Evolutionary conservation across 1,284 basidiomycete species (phyloP).

Genomic region (Heterobasidion irregulare): DNA sequence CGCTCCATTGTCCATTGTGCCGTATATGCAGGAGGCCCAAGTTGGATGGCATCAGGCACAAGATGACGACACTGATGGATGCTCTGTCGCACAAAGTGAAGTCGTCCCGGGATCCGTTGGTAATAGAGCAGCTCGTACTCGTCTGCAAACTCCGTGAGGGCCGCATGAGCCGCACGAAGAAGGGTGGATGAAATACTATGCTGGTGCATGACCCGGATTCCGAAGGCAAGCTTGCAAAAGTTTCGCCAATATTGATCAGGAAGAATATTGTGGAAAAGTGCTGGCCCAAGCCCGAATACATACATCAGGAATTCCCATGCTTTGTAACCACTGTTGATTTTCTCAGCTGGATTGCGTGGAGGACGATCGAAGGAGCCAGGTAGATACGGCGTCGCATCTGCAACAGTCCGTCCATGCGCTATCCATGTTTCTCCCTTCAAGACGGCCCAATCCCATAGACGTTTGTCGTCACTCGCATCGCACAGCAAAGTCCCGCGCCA

Average conservation of each 20-base stretch:
- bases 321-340: too few relatives aligned
- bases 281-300: slow-evolving; percentile 15
- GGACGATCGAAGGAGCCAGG: slow-evolving; percentile 21
- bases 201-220: background rate
- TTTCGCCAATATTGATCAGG: slow-evolving; percentile 11
- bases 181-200: slow-evolving; percentile 11
- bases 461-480: slow-evolving; percentile 6
- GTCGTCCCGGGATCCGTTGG: slow-evolving; percentile 9
- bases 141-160: slow-evolving; percentile 4
- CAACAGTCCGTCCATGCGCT: slow-evolving; percentile 12
- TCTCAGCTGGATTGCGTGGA: slow-evolving; percentile 6
- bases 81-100: slow-evolving; percentile 18
- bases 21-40: slow-evolving; percentile 12
- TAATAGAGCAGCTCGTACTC: slow-evolving; percentile 18
- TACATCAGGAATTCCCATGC: background rate
- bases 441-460: slow-evolving; percentile 13
- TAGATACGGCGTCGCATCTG: slow-evolving; percentile 9
- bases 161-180: background rate
- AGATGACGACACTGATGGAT: slow-evolving; percentile 15
- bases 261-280: slow-evolving; percentile 10
- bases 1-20: slow-evolving; percentile 19
- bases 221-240: slow-evolving; percentile 14
- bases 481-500: slow-evolving; percentile 14
- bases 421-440: slow-evolving; percentile 8
- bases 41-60: slow-evolving; percentile 9